Evolutionary conservation across 768 basidiomycete species (phyloP).

Genomic region (Gymnopilus dilepis): DNA sequence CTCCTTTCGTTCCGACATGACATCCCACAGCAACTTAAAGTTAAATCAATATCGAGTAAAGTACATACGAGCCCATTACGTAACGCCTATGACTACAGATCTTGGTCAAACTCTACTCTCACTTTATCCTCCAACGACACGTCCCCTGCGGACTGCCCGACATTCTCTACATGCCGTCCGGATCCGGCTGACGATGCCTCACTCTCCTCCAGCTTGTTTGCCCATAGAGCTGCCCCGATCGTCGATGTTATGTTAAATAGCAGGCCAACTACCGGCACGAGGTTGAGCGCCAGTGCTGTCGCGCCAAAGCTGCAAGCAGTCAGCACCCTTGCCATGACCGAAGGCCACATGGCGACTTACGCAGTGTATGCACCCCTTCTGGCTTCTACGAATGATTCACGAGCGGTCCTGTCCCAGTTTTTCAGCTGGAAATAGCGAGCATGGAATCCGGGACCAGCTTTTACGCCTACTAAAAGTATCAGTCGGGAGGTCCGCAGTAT

Average conservation of each 20-base stretch:
- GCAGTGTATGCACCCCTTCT: conserved; percentile 67
- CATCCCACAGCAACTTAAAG: not conserved
- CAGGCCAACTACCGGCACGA: conserved; percentile 65
- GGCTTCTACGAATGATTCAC: conserved; percentile 50
- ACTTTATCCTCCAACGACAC: conserved; percentile 23
- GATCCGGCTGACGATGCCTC: conserved; percentile 16
- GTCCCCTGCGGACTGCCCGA: conserved; percentile 21
- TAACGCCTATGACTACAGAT: not conserved
- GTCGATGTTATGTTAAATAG: conserved; percentile 66
- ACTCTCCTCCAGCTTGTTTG: conserved; percentile 61
- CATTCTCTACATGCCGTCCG: conserved; percentile 21
- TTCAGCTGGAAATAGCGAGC: conserved; percentile 75
- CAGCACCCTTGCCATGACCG: not conserved
- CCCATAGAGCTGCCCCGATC: conserved; percentile 78
- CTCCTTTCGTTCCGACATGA: conserved; percentile 60
- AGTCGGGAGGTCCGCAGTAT: not conserved
- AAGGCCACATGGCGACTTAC: conserved; percentile 38
- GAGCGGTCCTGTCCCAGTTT: conserved; percentile 48
- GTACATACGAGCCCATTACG: not conserved
- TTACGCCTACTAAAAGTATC: conserved; percentile 34
- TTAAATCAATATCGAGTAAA: not conserved
- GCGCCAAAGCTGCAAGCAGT: conserved; percentile 55
- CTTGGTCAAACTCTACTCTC: conserved; percentile 23
- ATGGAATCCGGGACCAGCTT: conserved; percentile 62
- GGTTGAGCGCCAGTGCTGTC: conserved; percentile 59